phyloP scores from a whole-genome alignment of 805 yeast species.

The Maudiozyma serrabonitensis region DNA sequence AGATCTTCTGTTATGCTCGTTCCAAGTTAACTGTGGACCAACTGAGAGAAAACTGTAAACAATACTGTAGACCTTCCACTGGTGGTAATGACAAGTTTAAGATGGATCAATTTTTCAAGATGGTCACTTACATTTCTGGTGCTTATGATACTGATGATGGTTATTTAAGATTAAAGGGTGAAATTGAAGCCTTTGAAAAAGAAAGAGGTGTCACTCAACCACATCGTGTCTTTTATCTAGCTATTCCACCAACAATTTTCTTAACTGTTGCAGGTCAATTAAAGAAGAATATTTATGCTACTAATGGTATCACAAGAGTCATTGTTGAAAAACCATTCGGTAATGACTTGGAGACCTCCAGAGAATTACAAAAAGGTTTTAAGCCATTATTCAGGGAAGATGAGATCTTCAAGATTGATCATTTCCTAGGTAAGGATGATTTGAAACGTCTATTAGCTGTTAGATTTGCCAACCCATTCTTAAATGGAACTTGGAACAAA shows the following conservation, averaged over 20 bases:
- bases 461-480: constrained; percentile 81
- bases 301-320: constrained; percentile 61
- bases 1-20: constrained; percentile 87
- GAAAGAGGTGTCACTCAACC: constrained; percentile 38
- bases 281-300: constrained; percentile 56
- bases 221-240: constrained; percentile 81
- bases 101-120: constrained; percentile 52
- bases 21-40: constrained; percentile 60
- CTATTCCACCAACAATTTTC: constrained; percentile 90
- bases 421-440: constrained; percentile 94
- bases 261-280: constrained; percentile 64
- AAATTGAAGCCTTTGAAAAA: constrained; percentile 51
- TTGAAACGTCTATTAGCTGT: constrained; percentile 84
- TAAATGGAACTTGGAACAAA: constrained; percentile 81
- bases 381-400: constrained; percentile 84
- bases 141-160: constrained; percentile 74
- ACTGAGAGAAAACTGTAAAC: constrained; percentile 53
- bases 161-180: constrained; percentile 43
- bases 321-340: constrained; percentile 97
- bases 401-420: constrained; percentile 91
- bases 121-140: constrained; percentile 63
- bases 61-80: constrained; percentile 46
- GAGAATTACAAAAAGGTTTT: constrained; percentile 62
- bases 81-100: constrained; percentile 33
- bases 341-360: constrained; percentile 70